These are phyloP conservation scores for Diospyros lotus DNA, from an alignment of 148 eudicot species.

Conservation along the genomic window DNA sequence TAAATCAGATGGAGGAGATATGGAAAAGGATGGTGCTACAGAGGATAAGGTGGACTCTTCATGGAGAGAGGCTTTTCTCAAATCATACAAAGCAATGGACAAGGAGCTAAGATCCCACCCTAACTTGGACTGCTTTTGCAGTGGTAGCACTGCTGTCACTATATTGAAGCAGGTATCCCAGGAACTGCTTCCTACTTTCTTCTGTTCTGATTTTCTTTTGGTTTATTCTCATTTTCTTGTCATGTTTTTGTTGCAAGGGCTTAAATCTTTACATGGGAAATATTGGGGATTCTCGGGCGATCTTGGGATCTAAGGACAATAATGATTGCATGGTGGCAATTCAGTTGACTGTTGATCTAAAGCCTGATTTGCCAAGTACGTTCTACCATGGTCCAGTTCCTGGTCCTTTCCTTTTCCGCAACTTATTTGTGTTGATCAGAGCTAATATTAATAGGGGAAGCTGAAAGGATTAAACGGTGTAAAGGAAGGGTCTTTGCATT, in stretches of 20 bases:
- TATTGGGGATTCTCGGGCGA: constrained; percentile 97
- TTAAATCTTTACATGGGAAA: constrained; percentile 76
- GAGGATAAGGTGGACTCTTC: constrained; percentile 43
- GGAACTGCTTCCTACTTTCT: neutral
- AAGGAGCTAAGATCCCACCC: constrained; percentile 89
- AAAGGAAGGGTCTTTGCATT: constrained; percentile 96
- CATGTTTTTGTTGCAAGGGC: constrained; percentile 46
- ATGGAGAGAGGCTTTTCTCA: constrained; percentile 93
- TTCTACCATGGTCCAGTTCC: neutral
- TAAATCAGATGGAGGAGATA: constrained; percentile 35
- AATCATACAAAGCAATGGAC: constrained; percentile 92
- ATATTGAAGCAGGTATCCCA: constrained; percentile 72
- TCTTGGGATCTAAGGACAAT: constrained; percentile 70
- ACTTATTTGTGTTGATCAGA: constrained; percentile 6
- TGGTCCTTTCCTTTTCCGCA: constrained; percentile 1
- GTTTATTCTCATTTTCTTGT: constrained; percentile 5
- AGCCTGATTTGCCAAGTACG: constrained; percentile 98
- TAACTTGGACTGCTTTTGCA: constrained; percentile 93
- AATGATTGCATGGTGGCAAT: constrained; percentile 62
- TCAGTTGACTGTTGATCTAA: constrained; percentile 97
- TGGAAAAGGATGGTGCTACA: constrained; percentile 40
- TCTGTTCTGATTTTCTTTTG: neutral
- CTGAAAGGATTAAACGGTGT: constrained; percentile 90
- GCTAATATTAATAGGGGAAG: constrained; percentile 55
- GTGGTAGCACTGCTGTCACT: constrained; percentile 96